Evolutionary conservation across 805 yeast species (phyloP), one percentile per base, ranked within the genome.

Genomic region (Ogataea minuta): DNA sequence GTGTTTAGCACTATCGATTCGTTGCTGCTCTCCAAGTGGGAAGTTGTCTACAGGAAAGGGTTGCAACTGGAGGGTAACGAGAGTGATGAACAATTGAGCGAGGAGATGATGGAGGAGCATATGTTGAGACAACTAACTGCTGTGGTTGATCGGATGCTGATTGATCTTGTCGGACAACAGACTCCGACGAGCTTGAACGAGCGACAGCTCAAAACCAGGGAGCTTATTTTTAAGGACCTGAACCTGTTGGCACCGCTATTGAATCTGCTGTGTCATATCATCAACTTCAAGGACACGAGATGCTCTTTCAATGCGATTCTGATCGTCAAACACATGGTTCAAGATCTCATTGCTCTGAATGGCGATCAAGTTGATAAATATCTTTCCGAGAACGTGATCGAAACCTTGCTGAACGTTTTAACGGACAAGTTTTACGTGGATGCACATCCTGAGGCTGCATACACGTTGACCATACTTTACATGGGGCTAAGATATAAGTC

Each of bases 61-160:
- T 54, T 76, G 26, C 79, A 76, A 47, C 61, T 73, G 27, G 77
- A 74, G 49, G 80, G 80, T 0, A 60, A 60, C 30, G 67, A 63
- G 39, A 82, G 79, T 45, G 95, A 89, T 52, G 90, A 81, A 36
- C 86, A 88, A 16, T 70, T 91, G 54, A 82, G 93, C n/a, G 96
- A 90, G 50, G 99, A 93, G 57, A 93, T 93, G 95, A 83, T 93
- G 85, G 97, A 91, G 51, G 99, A 93, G 59, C 96, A 91, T 61
- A 74, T 91, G 70, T 67, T 91, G 44, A 72, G 99, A 50, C 98
- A 93, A 59, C 73, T 93, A 27, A 90, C 98, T 0, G 95, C 95
- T 2, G 90, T 95, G 3, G 87, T 87, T 9, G 96, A 84, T 38
- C 70, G 97, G 43, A 71, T 90, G 55, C 63, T 93, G 47, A 86